These are phyloP conservation scores for Acrocalymma vagum DNA, from an alignment of 2,329 filamentous ascomycete species.

Conservation along the genomic window DNA sequence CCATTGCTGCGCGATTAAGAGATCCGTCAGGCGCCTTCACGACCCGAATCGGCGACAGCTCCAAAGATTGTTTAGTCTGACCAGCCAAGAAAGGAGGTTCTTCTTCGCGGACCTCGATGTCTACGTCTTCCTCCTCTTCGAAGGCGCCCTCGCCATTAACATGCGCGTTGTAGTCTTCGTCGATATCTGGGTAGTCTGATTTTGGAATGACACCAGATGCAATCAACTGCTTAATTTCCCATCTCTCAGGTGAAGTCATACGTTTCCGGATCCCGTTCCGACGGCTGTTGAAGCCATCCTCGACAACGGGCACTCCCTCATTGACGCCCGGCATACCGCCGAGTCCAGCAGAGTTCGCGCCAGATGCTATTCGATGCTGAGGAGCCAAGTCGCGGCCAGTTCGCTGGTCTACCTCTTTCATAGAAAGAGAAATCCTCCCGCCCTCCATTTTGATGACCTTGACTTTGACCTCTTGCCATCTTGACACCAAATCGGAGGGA, in stretches of 20 bases:
- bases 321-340: constrained; percentile 68
- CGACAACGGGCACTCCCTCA: constrained; percentile 67
- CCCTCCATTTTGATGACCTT: constrained; percentile 91
- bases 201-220: constrained; percentile 93
- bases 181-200: constrained; percentile 91
- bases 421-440: constrained; percentile 83
- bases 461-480: constrained; percentile 86
- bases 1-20: constrained; percentile 95
- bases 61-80: constrained; percentile 95
- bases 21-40: constrained; percentile 99
- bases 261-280: constrained; percentile 76
- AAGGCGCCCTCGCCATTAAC: constrained; percentile 86
- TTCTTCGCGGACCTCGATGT: constrained; percentile 96
- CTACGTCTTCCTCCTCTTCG: constrained; percentile 94
- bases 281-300: constrained; percentile 61
- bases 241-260: constrained; percentile 94
- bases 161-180: constrained; percentile 91
- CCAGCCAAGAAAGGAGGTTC: constrained; percentile 95
- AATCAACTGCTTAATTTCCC: constrained; percentile 97
- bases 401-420: constrained; percentile 96
- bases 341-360: constrained; percentile 86
- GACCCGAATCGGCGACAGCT: constrained; percentile 93
- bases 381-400: constrained; percentile 86
- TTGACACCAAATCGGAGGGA: constrained; percentile 84
- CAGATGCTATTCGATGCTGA: constrained; percentile 80